Percentiles rank a stretch among this genome's conserved stretches.
Conservation (phyloP, 441 rosid genomes). For the Manihot esculenta region DNA sequence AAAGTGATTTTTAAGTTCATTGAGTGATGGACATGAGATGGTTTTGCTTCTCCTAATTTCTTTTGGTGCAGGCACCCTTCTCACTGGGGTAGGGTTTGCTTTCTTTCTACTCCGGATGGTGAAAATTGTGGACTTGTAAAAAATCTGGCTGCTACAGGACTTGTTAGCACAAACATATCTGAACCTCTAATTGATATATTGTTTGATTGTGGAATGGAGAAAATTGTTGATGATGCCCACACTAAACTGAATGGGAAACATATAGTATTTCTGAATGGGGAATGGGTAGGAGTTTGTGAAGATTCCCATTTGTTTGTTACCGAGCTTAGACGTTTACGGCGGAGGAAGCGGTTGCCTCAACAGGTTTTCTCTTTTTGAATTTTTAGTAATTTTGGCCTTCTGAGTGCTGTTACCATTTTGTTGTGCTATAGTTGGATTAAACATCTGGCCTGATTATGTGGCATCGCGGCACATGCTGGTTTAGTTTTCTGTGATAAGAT, state of each 20-base stretch:
- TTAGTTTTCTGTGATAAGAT: not conserved
- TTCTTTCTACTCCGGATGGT: slow-evolving; percentile 93
- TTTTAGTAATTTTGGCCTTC: not conserved
- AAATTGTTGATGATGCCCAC: slow-evolving; percentile 51
- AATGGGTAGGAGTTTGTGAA: slow-evolving; percentile 79
- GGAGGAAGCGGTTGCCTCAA: slow-evolving; percentile 55
- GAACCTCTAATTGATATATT: slow-evolving; percentile 50
- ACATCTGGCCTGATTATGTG: not conserved
- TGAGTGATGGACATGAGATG: not conserved
- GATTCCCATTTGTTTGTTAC: slow-evolving; percentile 56
- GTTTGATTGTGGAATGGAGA: slow-evolving; percentile 68
- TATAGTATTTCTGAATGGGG: slow-evolving; percentile 85
- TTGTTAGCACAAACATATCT: slow-evolving; percentile 56
- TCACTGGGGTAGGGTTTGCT: slow-evolving; percentile 97
- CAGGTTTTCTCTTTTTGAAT: slow-evolving; percentile 48
- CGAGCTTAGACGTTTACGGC: slow-evolving; percentile 56
- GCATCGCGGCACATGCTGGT: not conserved
- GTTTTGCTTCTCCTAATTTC: too few relatives aligned
- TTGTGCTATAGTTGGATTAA: not conserved
- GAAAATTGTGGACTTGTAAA: slow-evolving; percentile 98
- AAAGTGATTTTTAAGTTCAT: not conserved
- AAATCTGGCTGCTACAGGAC: slow-evolving; percentile 75
- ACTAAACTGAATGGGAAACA: slow-evolving; percentile 46
- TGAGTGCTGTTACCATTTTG: not conserved
- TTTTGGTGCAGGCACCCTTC: slow-evolving; percentile 76